Conservation (phyloP, 345 rosid species). For the Aegle marmelos region DNA sequence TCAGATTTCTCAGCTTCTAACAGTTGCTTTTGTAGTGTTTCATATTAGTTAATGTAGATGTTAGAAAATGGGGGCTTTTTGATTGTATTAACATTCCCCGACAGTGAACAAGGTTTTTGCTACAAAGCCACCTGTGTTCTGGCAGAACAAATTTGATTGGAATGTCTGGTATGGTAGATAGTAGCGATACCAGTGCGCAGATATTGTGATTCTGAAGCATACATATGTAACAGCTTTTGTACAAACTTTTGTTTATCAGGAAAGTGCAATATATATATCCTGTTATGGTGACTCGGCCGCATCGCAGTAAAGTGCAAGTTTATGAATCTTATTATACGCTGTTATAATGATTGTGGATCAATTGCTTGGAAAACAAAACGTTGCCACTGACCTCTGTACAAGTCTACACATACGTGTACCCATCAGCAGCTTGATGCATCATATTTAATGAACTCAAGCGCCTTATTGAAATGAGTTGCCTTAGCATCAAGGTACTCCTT, state of each 20-base stretch:
- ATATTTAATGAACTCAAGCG: conserved; percentile 32
- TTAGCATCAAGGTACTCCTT: conserved; percentile 47
- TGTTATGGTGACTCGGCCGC: neutral
- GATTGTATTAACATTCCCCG: conserved; percentile 3
- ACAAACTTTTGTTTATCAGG: neutral
- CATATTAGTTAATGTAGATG: conserved; percentile 1
- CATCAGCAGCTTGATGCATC: neutral
- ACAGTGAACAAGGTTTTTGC: neutral
- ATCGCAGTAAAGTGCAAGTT: neutral
- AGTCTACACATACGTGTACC: too few species aligned
- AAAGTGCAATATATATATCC: neutral
- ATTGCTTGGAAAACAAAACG: too few species aligned
- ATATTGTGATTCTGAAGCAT: neutral
- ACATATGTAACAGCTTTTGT: neutral
- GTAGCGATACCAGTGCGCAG: neutral
- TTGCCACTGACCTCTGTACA: too few species aligned
- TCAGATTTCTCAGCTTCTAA: conserved; percentile 9
- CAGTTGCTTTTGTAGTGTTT: conserved; percentile 8
- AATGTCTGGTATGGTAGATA: neutral
- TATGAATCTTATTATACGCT: too few species aligned
- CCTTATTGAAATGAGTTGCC: conserved; percentile 35
- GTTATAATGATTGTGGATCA: too few species aligned
- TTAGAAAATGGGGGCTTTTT: neutral
- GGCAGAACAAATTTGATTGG: neutral
- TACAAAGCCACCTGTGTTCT: neutral